Conservation (phyloP, 768 basidiomycete species). For the Lentinus brumalis region DNA sequence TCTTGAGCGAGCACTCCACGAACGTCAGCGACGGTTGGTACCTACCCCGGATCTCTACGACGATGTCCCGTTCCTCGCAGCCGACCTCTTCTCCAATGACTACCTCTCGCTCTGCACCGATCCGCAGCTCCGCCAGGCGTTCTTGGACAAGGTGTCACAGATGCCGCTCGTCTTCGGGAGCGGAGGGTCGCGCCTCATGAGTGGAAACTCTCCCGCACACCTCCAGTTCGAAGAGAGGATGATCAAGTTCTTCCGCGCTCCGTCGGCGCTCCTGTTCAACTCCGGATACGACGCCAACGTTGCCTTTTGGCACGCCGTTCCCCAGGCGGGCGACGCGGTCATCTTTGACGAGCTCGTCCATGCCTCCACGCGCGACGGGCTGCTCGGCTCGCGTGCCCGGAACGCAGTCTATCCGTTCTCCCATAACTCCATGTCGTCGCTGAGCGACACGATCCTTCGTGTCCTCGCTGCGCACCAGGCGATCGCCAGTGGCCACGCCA, state of each 20-base stretch:
- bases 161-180: slow-evolving; percentile 42
- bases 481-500: slow-evolving; percentile 27
- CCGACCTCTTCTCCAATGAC: slow-evolving; percentile 51
- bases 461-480: slow-evolving; percentile 26
- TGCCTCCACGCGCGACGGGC: slow-evolving; percentile 53
- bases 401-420: slow-evolving; percentile 35
- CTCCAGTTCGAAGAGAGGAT: slow-evolving; percentile 44
- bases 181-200: slow-evolving; percentile 50
- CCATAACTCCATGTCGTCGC: slow-evolving; percentile 44
- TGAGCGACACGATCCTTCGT: slow-evolving; percentile 33
- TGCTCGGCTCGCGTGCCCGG: slow-evolving; percentile 39
- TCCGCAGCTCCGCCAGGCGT: slow-evolving; percentile 32
- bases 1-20: too few species aligned
- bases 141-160: slow-evolving; percentile 31
- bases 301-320: slow-evolving; percentile 47
- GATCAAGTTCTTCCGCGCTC: slow-evolving; percentile 37
- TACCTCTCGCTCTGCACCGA: slow-evolving; percentile 50
- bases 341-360: slow-evolving; percentile 57
- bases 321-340: slow-evolving; percentile 48
- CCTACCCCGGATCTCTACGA: background rate
- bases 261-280: slow-evolving; percentile 51
- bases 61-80: background rate
- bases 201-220: slow-evolving; percentile 44
- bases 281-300: slow-evolving; percentile 58
- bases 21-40: too few species aligned